phyloP scores from a whole-genome alignment of 1,284 basidiomycete species.

The Leccinum subrobustum region DNA sequence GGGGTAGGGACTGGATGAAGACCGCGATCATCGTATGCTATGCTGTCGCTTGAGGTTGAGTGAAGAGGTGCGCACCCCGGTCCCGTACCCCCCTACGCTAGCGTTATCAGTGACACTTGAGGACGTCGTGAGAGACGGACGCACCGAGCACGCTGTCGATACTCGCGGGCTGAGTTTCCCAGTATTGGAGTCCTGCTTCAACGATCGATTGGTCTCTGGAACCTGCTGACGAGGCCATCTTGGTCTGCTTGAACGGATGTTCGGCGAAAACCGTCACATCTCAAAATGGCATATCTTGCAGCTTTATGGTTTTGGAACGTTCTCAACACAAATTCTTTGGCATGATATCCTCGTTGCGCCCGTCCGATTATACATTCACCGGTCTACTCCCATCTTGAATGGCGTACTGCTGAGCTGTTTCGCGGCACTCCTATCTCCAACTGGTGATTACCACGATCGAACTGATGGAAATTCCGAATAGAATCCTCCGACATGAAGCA shows the following conservation, averaged over 20 bases:
- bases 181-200: conserved; percentile 72
- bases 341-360: not conserved
- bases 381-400: no score
- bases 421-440: no score
- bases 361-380: not conserved
- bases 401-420: not conserved
- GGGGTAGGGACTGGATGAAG: conserved; percentile 70
- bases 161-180: conserved; percentile 70
- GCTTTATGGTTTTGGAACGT: no score
- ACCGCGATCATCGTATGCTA: not conserved
- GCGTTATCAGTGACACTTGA: not conserved
- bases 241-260: not conserved
- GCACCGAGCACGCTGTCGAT: conserved; percentile 69
- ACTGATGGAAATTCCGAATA: no score
- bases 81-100: conserved; percentile 66
- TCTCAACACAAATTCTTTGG: not conserved
- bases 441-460: no score
- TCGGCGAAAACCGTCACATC: not conserved
- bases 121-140: conserved; percentile 14
- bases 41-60: conserved; percentile 1
- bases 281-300: no score
- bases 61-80: conserved; percentile 50
- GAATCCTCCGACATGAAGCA: no score
- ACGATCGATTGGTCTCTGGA: conserved; percentile 47
- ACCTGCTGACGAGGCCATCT: conserved; percentile 17